Evolutionary conservation across 768 basidiomycete genomes (phyloP).

Genomic region (Agrocybe praecox): DNA sequence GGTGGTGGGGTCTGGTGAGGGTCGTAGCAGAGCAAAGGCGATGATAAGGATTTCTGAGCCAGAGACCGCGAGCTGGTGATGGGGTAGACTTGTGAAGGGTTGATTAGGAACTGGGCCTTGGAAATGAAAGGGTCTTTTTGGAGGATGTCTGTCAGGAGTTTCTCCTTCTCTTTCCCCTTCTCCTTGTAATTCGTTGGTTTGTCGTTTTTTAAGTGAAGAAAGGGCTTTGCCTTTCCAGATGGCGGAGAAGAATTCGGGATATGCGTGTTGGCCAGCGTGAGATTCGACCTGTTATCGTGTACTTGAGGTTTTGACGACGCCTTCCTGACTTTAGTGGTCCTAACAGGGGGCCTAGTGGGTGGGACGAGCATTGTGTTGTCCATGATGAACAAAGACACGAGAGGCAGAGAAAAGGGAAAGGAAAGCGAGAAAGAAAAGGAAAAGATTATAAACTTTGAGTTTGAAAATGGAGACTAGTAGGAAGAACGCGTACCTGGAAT

Average conservation of each 20-base stretch:
- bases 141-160: background rate
- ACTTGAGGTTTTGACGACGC: background rate
- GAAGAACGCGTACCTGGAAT: too few relatives aligned
- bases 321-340: too few relatives aligned
- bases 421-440: too few relatives aligned
- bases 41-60: constrained; percentile 16
- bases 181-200: background rate
- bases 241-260: background rate
- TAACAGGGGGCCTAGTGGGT: too few relatives aligned
- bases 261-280: background rate
- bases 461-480: too few relatives aligned
- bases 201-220: background rate
- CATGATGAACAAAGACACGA: too few relatives aligned
- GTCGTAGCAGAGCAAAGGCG: constrained; percentile 19
- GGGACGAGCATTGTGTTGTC: too few relatives aligned
- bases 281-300: background rate
- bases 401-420: too few relatives aligned
- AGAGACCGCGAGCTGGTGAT: constrained; percentile 12
- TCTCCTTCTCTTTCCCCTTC: background rate
- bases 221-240: background rate
- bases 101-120: constrained; percentile 4
- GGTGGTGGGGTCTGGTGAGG: constrained; percentile 9
- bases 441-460: too few relatives aligned
- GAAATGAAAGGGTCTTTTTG: background rate
- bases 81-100: constrained; percentile 24